A percentile compares a stretch with the other conserved stretches of the same genome.
These are phyloP conservation scores for Coleophoma cylindrospora DNA, from an alignment of 2,329 filamentous ascomycete genomes.

Conservation along the genomic window DNA sequence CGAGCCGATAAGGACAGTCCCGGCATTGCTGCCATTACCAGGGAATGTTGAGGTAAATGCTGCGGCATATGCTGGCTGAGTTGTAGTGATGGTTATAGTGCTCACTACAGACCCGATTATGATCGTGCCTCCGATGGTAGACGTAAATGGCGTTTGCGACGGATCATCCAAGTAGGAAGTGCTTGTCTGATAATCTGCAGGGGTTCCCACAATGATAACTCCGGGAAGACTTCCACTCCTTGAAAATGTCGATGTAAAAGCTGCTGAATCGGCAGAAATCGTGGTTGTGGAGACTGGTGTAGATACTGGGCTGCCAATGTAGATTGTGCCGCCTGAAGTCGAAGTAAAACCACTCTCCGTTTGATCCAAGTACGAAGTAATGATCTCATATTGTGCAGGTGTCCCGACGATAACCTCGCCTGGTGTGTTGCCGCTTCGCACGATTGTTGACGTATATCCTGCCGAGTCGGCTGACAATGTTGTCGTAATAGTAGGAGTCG, in stretches of 20 bases:
- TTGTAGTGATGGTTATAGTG: neutral
- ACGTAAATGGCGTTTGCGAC: neutral
- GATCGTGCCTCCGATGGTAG: neutral
- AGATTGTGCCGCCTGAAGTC: neutral
- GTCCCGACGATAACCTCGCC: neutral
- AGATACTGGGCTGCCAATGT: neutral
- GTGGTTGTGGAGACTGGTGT: neutral
- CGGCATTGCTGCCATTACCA: neutral
- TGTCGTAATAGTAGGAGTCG: neutral
- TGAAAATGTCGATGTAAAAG: neutral
- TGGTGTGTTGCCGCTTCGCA: neutral
- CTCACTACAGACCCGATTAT: neutral
- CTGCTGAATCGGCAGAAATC: neutral
- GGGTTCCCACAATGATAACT: neutral
- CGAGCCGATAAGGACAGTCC: neutral
- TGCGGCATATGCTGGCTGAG: neutral
- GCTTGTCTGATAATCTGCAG: neutral
- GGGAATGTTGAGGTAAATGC: neutral
- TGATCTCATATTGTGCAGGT: neutral
- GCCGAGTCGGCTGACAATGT: neutral
- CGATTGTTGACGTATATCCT: neutral
- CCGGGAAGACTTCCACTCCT: neutral
- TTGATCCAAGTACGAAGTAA: neutral
- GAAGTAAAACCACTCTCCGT: neutral
- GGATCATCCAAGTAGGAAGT: neutral